A percentile compares a stretch with the other conserved stretches of the same genome.
Evolutionary conservation across 2,329 filamentous ascomycete genomes (phyloP).

Genomic region (Tolypocladium cylindrosporum): DNA sequence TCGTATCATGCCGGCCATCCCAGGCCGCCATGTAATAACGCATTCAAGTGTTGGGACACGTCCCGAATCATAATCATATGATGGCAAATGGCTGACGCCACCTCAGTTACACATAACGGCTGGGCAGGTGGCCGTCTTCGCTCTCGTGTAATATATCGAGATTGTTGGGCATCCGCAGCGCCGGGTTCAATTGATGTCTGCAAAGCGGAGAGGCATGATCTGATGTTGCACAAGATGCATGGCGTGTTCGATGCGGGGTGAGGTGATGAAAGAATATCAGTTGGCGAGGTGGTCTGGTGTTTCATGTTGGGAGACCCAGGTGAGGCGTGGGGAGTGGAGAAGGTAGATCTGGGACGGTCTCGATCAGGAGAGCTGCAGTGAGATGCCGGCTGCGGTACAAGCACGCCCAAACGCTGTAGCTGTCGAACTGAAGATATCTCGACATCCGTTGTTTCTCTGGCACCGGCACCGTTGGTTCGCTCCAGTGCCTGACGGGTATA

Average conservation of each 20-base stretch:
- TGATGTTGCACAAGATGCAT: neutral
- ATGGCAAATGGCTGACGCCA: neutral
- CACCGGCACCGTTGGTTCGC: neutral
- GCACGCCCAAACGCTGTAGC: too few relatives aligned
- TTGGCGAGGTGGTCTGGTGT: too few relatives aligned
- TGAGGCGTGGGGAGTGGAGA: neutral
- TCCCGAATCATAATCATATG: neutral
- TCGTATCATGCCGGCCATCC: neutral
- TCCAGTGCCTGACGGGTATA: neutral
- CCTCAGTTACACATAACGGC: neutral
- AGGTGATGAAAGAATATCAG: neutral
- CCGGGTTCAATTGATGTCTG: neutral
- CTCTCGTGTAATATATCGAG: neutral
- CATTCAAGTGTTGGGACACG: neutral
- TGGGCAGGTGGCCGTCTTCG: neutral
- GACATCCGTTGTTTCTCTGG: too few relatives aligned
- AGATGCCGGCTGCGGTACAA: neutral
- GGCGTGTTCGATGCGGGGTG: neutral
- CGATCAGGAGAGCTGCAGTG: neutral
- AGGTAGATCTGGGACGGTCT: neutral
- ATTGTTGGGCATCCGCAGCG: neutral
- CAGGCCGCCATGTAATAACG: neutral
- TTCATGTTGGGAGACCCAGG: neutral
- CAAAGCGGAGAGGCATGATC: neutral
- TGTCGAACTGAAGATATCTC: too few relatives aligned